Base-by-base conservation (phyloP, 192 early-diverging fungal species). In the Gaertneriomyces semiglobifer region DNA sequence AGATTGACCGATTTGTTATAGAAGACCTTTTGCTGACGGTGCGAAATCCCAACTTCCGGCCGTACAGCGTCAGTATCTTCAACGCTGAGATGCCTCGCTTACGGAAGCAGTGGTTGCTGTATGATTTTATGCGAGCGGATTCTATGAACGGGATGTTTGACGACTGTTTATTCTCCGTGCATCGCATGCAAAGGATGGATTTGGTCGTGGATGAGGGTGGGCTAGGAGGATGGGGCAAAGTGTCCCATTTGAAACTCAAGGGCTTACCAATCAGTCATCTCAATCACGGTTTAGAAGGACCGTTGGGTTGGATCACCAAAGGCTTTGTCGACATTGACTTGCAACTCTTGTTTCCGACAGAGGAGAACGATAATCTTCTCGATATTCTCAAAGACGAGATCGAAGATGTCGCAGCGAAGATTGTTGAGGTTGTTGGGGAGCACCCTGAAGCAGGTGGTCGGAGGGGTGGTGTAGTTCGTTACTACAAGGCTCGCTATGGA, bases 151-250 rank as follows among this genome's bases (percentile, higher is more conserved):
- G 96, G 7, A 90, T 89, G 74, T 94, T 94, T 69, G 94, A 97
- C 68, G 91, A 95, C 67, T 95, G 93, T 66, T 73, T 97, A 63
- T 98, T 98, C 65, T 92, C 88, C 60, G 88, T 96, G 16, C 92
- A 94, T 71, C 86, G 88, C 53, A 87, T 92, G n/a, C 92, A 92
- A 68, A 69, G 88, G 43, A 81, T 77, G 46, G 81, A 88, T 9
- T 40, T 72, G 38, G 58, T 65, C 38, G 4, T 44, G 55, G 48
- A 62, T 18, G 54, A 55, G 38, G 58, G 60, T 10, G 53, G 45
- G 39, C 19, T 47, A 25, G n/a, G 44, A 12, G 62, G 72, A 39
- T 81, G 79, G 79, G 69, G 57, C 7, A 81, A 84, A 64, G 74
- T 82, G 69, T 74, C 86, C 12, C 89, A 93, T 47, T 76, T 93